Conservation (phyloP, 148 eudicot genomes). For the Linanthus parryae region DNA sequence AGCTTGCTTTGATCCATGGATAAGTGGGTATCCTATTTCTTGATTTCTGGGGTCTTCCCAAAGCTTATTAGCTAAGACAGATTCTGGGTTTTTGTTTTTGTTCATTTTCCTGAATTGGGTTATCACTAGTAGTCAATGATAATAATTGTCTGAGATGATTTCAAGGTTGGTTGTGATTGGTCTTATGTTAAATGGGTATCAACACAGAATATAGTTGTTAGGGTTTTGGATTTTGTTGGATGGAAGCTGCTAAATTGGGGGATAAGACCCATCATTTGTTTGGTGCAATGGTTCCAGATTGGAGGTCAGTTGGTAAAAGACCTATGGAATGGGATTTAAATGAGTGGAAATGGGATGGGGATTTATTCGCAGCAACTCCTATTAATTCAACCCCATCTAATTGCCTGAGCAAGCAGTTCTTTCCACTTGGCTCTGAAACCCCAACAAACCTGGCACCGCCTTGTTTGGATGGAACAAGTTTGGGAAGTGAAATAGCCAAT, state of each 20-base stretch:
- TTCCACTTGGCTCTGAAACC: conserved; percentile 38
- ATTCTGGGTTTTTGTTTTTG: conserved; percentile 1
- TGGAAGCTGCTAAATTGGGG: conserved; percentile 58
- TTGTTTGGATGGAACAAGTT: conserved; percentile 22
- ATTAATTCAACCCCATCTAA: conserved; percentile 40
- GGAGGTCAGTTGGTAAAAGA: conserved; percentile 56
- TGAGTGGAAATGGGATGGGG: conserved; percentile 96
- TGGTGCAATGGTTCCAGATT: conserved; percentile 41
- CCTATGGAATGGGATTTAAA: conserved; percentile 86
- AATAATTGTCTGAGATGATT: too few species aligned
- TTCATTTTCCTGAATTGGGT: neutral
- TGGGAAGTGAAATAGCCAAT: conserved; percentile 32
- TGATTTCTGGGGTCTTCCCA: conserved; percentile 23
- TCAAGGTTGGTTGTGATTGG: neutral
- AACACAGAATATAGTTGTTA: neutral
- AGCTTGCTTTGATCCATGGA: conserved; percentile 27
- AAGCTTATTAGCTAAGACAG: conserved; percentile 24
- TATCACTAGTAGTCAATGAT: too few species aligned
- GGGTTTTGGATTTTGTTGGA: conserved; percentile 13
- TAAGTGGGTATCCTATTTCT: conserved; percentile 23
- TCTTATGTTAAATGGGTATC: neutral
- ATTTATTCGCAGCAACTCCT: conserved; percentile 55
- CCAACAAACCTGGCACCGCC: conserved; percentile 22
- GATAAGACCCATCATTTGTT: conserved; percentile 38
- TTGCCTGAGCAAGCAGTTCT: conserved; percentile 51